Evolutionary conservation across 805 yeast species (phyloP).

Genomic region (Yarrowia deformans): DNA sequence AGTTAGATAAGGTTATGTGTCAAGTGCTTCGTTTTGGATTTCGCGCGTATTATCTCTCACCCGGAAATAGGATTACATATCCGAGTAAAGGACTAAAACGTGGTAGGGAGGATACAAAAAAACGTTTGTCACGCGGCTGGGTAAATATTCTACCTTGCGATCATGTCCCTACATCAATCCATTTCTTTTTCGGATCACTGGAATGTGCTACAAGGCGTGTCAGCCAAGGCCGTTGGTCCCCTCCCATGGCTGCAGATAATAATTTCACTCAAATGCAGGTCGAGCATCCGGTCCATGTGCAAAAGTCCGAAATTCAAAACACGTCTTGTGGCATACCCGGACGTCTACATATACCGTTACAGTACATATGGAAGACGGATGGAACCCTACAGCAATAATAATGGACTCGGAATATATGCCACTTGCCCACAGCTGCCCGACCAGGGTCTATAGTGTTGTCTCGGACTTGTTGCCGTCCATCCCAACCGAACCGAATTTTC

Average conservation of each 20-base stretch:
- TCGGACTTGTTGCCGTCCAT: constrained; percentile 22
- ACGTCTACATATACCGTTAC: background rate
- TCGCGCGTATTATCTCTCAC: constrained; percentile 38
- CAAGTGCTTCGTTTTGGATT: constrained; percentile 36
- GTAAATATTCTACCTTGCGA: background rate
- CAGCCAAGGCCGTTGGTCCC: constrained; percentile 24
- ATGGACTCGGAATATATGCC: background rate
- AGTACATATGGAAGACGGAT: background rate
- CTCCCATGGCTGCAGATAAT: constrained; percentile 34
- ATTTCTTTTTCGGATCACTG: background rate
- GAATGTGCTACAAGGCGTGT: background rate
- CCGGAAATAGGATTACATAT: constrained; percentile 34
- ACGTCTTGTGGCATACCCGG: background rate
- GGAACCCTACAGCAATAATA: too few relatives aligned
- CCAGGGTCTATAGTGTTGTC: background rate
- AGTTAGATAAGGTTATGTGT: constrained; percentile 36
- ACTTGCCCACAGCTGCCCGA: background rate
- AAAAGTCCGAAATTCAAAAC: constrained; percentile 33
- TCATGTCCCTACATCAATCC: too few relatives aligned
- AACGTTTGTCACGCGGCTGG: constrained; percentile 12
- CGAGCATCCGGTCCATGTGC: constrained; percentile 36
- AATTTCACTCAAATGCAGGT: constrained; percentile 37
- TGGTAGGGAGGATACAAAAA: background rate
- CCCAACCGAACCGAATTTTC: constrained; percentile 22
- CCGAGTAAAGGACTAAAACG: constrained; percentile 30